Conservation (phyloP, 1,284 basidiomycete species). For the Amylostereum areolatum region DNA sequence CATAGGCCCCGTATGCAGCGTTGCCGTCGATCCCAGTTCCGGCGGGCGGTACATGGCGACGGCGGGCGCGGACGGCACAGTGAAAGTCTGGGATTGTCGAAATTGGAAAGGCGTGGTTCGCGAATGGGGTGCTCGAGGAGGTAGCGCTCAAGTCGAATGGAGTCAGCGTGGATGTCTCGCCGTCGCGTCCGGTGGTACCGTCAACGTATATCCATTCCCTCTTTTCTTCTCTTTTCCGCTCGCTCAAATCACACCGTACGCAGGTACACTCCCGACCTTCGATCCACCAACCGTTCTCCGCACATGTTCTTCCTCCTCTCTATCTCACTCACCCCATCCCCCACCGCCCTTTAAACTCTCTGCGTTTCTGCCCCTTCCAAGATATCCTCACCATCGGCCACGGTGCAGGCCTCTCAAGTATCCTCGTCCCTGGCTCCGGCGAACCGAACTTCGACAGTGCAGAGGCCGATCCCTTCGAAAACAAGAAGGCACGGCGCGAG, state of each 20-base stretch:
- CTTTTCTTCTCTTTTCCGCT: neutral
- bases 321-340: conserved; percentile 84
- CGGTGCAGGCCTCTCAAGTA: conserved; percentile 69
- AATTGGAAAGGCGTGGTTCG: conserved; percentile 89
- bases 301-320: conserved; percentile 59
- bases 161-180: conserved; percentile 81
- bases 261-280: conserved; percentile 69
- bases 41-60: conserved; percentile 91
- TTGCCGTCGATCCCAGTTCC: conserved; percentile 79
- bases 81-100: conserved; percentile 95
- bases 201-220: conserved; percentile 56
- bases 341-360: conserved; percentile 58
- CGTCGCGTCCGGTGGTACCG: conserved; percentile 74
- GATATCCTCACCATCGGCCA: conserved; percentile 84
- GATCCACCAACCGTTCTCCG: conserved; percentile 49
- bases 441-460: conserved; percentile 93
- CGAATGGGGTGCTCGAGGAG: conserved; percentile 72
- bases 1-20: conserved; percentile 78
- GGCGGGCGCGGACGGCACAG: conserved; percentile 79
- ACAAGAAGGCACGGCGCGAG: conserved; percentile 77
- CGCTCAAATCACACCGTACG: conserved; percentile 4
- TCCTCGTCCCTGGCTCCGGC: conserved; percentile 89
- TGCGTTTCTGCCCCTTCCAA: conserved; percentile 88
- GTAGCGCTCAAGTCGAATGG: conserved; percentile 64
- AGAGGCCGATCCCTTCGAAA: conserved; percentile 95